These are phyloP conservation scores for Phyllosticta ampelicida DNA, from an alignment of 2,329 filamentous ascomycete species.

Conservation along the genomic window DNA sequence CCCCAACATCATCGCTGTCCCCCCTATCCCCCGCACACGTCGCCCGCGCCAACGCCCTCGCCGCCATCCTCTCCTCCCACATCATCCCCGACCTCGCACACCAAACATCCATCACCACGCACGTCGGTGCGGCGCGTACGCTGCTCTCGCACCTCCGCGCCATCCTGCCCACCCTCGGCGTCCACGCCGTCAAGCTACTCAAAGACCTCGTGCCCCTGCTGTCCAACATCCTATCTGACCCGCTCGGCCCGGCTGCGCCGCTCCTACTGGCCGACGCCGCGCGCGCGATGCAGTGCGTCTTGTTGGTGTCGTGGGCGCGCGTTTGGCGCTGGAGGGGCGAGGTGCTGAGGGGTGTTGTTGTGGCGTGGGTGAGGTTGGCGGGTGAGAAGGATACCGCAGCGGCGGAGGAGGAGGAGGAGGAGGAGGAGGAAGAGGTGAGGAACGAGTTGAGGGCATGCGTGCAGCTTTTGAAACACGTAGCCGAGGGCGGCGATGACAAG, in stretches of 20 bases:
- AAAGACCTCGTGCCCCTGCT: constrained; percentile 60
- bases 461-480: constrained; percentile 21
- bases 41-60: constrained; percentile 31
- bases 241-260: constrained; percentile 50
- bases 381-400: constrained; percentile 11
- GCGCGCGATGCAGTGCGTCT: constrained; percentile 44
- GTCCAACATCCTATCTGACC: constrained; percentile 54
- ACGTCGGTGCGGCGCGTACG: constrained; percentile 46
- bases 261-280: constrained; percentile 44
- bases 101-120: constrained; percentile 36
- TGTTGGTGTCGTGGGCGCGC: constrained; percentile 60
- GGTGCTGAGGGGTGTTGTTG: constrained; percentile 47
- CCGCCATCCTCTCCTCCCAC: constrained; percentile 32
- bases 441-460: constrained; percentile 43
- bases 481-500: constrained; percentile 14
- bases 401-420: too few relatives aligned
- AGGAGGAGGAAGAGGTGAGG: constrained; percentile 14
- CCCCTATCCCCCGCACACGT: constrained; percentile 15
- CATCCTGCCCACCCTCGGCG: constrained; percentile 47
- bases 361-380: constrained; percentile 23
- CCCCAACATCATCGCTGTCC: constrained; percentile 16
- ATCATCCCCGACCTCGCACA: constrained; percentile 41
- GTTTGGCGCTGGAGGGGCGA: constrained; percentile 52
- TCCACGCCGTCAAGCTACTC: constrained; percentile 56
- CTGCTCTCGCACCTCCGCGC: constrained; percentile 42